Percentiles rank a stretch among this genome's conserved stretches.
Conservation (phyloP, 495 filamentous ascomycete species). For the Neurospora sp. region DNA sequence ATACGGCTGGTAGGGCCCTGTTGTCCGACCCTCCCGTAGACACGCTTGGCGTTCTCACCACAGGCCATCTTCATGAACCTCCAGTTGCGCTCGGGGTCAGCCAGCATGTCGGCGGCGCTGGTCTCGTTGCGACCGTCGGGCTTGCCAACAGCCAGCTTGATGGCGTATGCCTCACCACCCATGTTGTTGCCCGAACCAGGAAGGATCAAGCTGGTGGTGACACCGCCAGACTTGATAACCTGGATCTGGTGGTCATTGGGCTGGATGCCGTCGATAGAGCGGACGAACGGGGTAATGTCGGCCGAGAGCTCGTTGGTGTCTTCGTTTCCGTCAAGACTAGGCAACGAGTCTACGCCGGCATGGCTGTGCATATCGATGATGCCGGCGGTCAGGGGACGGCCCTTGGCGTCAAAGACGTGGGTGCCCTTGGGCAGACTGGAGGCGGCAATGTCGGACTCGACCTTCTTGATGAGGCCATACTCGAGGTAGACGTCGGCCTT, state of each 20-base stretch:
- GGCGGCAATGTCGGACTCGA: constrained; percentile 24
- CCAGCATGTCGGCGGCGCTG: constrained; percentile 36
- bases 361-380: constrained; percentile 63
- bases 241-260: constrained; percentile 42
- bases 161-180: constrained; percentile 53
- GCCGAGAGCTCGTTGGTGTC: constrained; percentile 43
- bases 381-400: constrained; percentile 50
- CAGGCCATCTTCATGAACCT: constrained; percentile 66
- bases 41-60: constrained; percentile 51
- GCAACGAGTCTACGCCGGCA: constrained; percentile 35
- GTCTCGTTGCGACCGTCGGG: constrained; percentile 41
- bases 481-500: constrained; percentile 37
- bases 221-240: constrained; percentile 58
- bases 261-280: constrained; percentile 45
- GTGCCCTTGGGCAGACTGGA: constrained; percentile 23
- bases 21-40: constrained; percentile 36
- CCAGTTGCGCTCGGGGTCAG: constrained; percentile 40
- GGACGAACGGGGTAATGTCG: constrained; percentile 47
- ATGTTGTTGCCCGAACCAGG: constrained; percentile 58
- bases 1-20: constrained; percentile 36
- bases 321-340: constrained; percentile 28
- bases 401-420: constrained; percentile 40
- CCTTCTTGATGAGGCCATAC: constrained; percentile 37
- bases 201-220: constrained; percentile 54
- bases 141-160: constrained; percentile 48